Conservation (phyloP, 805 yeast genomes). For the Candida andamanensis region DNA sequence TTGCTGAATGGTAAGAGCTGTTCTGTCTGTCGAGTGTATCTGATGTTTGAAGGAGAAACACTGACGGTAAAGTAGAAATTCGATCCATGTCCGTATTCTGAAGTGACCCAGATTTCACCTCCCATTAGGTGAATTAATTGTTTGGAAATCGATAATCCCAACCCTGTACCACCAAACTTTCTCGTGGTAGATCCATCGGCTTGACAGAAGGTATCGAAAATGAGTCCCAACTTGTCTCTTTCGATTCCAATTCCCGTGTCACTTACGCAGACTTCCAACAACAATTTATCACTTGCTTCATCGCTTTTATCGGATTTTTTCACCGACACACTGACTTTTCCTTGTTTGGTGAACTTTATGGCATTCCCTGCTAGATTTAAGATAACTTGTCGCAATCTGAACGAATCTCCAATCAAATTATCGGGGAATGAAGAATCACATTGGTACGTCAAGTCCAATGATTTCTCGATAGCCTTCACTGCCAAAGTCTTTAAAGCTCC, state of each 20-base stretch:
- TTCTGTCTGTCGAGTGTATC: slow-evolving; percentile 61
- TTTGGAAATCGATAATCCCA: slow-evolving; percentile 83
- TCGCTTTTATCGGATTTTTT: slow-evolving; percentile 41
- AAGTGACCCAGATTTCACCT: slow-evolving; percentile 88
- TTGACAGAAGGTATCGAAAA: slow-evolving; percentile 86
- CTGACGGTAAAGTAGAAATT: slow-evolving; percentile 77
- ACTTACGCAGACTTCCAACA: slow-evolving; percentile 77
- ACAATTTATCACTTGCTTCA: slow-evolving; percentile 40
- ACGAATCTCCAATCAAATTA: slow-evolving; percentile 81
- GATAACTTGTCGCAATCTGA: slow-evolving; percentile 81
- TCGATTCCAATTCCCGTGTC: slow-evolving; percentile 92
- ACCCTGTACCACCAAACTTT: slow-evolving; percentile 90
- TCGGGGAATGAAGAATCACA: slow-evolving; percentile 88
- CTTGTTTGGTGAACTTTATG: slow-evolving; percentile 78
- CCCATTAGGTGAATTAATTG: slow-evolving; percentile 88
- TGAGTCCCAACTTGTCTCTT: slow-evolving; percentile 75
- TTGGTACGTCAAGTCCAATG: slow-evolving; percentile 71
- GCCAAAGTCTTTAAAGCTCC: slow-evolving; percentile 88
- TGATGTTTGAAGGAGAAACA: slow-evolving; percentile 66
- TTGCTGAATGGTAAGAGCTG: slow-evolving; percentile 64
- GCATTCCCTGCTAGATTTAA: slow-evolving; percentile 86
- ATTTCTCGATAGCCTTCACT: slow-evolving; percentile 84
- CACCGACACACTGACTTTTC: slow-evolving; percentile 75
- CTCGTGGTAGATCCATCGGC: slow-evolving; percentile 93
- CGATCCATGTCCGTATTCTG: slow-evolving; percentile 75